Conservation (phyloP, 2,329 filamentous ascomycete genomes). For the Nothophaeocryptopus gaeumannii region DNA sequence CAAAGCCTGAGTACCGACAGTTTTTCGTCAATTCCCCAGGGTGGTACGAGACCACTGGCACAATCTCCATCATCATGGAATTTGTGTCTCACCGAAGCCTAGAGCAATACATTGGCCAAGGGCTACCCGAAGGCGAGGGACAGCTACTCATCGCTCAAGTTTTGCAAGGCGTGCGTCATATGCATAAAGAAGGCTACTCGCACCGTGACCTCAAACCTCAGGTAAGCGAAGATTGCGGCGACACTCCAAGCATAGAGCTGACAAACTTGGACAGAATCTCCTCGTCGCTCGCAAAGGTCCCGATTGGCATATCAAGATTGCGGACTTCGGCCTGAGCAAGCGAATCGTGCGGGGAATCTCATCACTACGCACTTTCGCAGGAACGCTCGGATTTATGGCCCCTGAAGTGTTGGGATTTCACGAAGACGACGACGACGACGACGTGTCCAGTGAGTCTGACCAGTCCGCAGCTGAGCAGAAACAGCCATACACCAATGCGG, state of each 20-base stretch:
- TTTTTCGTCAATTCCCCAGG: slow-evolving; percentile 34
- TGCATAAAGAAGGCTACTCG: too few species aligned
- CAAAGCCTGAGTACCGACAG: slow-evolving; percentile 22
- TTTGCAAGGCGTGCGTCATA: too few species aligned
- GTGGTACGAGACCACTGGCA: slow-evolving; percentile 36
- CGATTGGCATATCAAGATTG: slow-evolving; percentile 42
- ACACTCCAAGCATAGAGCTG: slow-evolving; percentile 38
- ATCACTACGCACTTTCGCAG: slow-evolving; percentile 1
- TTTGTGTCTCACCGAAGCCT: slow-evolving; percentile 38
- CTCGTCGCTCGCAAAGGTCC: slow-evolving; percentile 30
- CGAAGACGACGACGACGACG: too few species aligned
- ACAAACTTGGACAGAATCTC: slow-evolving; percentile 42
- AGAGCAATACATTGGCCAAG: slow-evolving; percentile 26
- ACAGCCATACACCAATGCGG: slow-evolving; percentile 5
- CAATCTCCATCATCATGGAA: slow-evolving; percentile 40
- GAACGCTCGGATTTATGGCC: slow-evolving; percentile 2
- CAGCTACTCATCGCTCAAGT: slow-evolving; percentile 32
- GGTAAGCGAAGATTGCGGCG: slow-evolving; percentile 38
- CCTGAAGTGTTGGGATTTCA: neutral
- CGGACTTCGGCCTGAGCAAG: slow-evolving; percentile 41
- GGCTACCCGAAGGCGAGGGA: slow-evolving; percentile 30
- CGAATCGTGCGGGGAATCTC: slow-evolving; percentile 1
- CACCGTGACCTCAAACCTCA: too few species aligned
- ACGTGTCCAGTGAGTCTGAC: too few species aligned
- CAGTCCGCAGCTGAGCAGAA: neutral